Base-by-base conservation (phyloP, 2,329 filamentous ascomycete genomes). In the Botrytis galanthina region DNA sequence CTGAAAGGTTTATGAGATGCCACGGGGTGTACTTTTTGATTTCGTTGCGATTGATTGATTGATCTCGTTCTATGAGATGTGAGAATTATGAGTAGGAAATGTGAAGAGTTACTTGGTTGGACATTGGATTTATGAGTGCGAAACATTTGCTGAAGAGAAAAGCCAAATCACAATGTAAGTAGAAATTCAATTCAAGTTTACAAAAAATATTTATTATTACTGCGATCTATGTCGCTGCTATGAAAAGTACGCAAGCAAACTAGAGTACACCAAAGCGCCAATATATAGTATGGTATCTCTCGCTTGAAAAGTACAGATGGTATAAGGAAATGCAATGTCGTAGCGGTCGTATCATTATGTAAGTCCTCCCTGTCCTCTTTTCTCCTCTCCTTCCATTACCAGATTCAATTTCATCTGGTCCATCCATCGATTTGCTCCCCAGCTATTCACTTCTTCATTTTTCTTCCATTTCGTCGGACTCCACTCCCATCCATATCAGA, bases 271-370 rank as follows among this genome's bases (percentile, higher is more conserved):
- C 26, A 54, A 26, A 68, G 64, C 64, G 35, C 46, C 35, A 39
- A n/a, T 54, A 5, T 39, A 35, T 68, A 29, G 35, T 54, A 32
- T 68, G 64, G 64, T 68, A 68, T 68, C 46, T 54, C 64, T 54
- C 46, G 64, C 64, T 39, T 18, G 3, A 68, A 68, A 42, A 29
- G 4, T 39, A 68, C 64, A 68, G 48, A 39, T 18, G 18, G 22
- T 12, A 29, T 37, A 63, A 9, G 48, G 12, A 54, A 54, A 54
- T 14, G 8, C 20, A 68, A 54, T 54, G 8, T 68, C 64, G 64
- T 68, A 4, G 35, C 46, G 22, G 46, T 68, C 64, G 46, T 68
- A 3, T 68, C 64, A 67, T 67, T n/a, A 67, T 18, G 42, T 46
- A 14, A 51, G 12, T 35, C 18, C 2, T 35, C 6, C 22, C 4